phyloP scores from a whole-genome alignment of 345 rosid genomes.

The Salix koriyanagi region DNA sequence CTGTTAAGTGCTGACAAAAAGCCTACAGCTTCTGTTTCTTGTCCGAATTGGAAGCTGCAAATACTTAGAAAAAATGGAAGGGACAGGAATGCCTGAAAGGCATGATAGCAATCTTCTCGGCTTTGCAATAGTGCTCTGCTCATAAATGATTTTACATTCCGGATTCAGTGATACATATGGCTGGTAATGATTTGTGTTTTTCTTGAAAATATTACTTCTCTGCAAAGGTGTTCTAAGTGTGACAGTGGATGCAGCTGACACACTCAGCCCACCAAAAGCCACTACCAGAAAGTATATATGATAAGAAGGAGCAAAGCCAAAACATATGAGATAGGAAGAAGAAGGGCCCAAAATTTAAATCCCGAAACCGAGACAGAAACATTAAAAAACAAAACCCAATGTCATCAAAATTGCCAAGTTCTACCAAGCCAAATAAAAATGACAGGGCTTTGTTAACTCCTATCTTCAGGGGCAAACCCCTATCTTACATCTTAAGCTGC shows the following conservation, averaged over 20 bases:
- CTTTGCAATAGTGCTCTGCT: background rate
- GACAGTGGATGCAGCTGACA: background rate
- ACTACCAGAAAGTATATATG: background rate
- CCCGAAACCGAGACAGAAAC: background rate
- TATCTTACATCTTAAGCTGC: background rate
- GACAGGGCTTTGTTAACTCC: background rate
- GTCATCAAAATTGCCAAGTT: background rate
- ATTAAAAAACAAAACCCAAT: background rate
- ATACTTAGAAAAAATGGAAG: slow-evolving; percentile 8
- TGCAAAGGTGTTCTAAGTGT: background rate
- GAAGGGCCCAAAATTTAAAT: background rate
- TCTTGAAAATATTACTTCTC: background rate
- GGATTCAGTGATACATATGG: background rate
- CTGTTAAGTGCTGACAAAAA: background rate
- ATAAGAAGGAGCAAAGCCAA: background rate
- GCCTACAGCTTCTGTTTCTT: background rate
- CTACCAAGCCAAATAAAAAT: background rate
- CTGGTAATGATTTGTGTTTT: background rate
- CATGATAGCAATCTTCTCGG: background rate
- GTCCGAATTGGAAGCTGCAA: slow-evolving; percentile 24
- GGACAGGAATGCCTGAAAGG: slow-evolving; percentile 8
- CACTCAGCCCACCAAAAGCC: background rate
- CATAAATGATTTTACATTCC: too few relatives aligned
- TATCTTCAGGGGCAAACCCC: background rate
- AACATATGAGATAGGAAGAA: background rate